Base-by-base conservation (phyloP, 2,329 filamentous ascomycete species). In the Chlorencoelia australis region DNA sequence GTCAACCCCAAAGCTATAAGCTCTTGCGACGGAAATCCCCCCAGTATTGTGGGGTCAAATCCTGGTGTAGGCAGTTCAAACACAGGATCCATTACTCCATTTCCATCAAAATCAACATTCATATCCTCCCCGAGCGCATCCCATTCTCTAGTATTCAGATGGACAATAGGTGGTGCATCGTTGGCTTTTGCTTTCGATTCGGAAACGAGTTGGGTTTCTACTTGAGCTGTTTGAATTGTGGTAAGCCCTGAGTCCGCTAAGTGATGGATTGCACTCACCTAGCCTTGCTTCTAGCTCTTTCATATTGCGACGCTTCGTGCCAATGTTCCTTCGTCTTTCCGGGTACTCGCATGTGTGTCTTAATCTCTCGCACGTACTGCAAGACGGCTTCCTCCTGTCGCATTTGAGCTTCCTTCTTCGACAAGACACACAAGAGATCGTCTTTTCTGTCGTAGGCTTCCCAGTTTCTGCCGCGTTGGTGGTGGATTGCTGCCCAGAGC, bases 271-370 rank as follows among this genome's bases (percentile, higher is more conserved):
- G 17, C 10, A 25, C 66, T 47, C 74, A 91, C 84, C 82, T 55
- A 95, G 65, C 53, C 89, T 74, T 46, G 85, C 85, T 59, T 95
- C 89, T 39, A 95, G 66, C 55, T 91, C 81, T 63, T 83, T 91
- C 43, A 94, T 88, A 59, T 94, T 94, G 47, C 83, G 79, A 52
- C 87, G 71, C 65, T 93, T 94, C 14, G 84, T 81, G 4, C 85
- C 82, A 37, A 85, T 84, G 64, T 94, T 94, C 62, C 85, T 79
- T 53, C 87, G 72, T 38, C 87, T 82, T 61, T 93, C 85, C 43
- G 93, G 88, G 59, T 94, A 95, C 38, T 82, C 71, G 60, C 89
- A 95, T 35, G 84, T 79, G 56, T 80, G 77, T 35, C 76, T 72
- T 30, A 88, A 62, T 47, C 82, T 75, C 36, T 73, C 66, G 59